phyloP scores from a whole-genome alignment of 306 rosid genomes.

The Morella rubra region DNA sequence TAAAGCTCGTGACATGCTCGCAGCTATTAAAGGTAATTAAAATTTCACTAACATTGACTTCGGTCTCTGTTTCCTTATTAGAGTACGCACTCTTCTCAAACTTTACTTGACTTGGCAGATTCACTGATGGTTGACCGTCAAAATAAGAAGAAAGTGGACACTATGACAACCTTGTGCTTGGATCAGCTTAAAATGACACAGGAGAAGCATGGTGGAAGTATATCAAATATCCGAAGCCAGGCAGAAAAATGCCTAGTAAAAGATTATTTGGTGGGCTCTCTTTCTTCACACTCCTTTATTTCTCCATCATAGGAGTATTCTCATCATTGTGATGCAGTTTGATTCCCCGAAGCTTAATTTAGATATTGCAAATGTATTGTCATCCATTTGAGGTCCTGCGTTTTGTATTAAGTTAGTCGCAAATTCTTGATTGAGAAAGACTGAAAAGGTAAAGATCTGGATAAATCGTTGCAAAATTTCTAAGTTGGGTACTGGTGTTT shows the following conservation, averaged over 20 bases:
- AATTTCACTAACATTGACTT: conserved; percentile 1
- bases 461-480: background rate
- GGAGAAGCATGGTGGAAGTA: conserved; percentile 52
- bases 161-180: conserved; percentile 44
- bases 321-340: too few relatives aligned
- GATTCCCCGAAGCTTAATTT: background rate
- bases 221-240: conserved; percentile 52
- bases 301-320: background rate
- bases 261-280: conserved; percentile 60
- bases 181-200: conserved; percentile 55
- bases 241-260: conserved; percentile 62
- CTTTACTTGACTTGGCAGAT: conserved; percentile 43
- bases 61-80: background rate
- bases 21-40: conserved; percentile 64
- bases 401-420: background rate
- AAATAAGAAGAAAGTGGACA: conserved; percentile 67
- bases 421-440: background rate
- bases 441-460: background rate
- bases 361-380: background rate
- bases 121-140: conserved; percentile 56
- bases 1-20: conserved; percentile 41
- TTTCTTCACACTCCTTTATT: conserved; percentile 2
- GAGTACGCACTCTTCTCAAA: background rate
- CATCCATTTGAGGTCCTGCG: background rate
- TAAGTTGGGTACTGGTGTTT: background rate